These are phyloP conservation scores for Plectranthus barbatus DNA, from an alignment of 257 asterid genomes.

Conservation along the genomic window DNA sequence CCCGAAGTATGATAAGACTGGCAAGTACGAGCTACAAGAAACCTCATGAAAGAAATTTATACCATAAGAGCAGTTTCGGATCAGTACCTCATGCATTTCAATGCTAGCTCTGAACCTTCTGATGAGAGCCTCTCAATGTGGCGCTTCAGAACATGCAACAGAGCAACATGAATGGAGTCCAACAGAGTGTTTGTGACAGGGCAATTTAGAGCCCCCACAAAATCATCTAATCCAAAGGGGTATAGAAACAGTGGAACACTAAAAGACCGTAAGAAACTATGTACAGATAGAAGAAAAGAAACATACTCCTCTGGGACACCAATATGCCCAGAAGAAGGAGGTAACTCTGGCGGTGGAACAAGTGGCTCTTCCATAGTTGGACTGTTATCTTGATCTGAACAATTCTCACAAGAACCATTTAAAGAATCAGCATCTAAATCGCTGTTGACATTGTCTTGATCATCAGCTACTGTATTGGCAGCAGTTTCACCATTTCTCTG, in stretches of 20 bases:
- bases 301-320: slow-evolving; percentile 67
- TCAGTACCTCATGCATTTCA: slow-evolving; percentile 69
- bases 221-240: slow-evolving; percentile 83
- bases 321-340: slow-evolving; percentile 73
- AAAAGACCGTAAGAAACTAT: slow-evolving; percentile 67
- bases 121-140: slow-evolving; percentile 63
- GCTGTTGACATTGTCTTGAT: slow-evolving; percentile 17
- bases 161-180: slow-evolving; percentile 83
- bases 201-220: slow-evolving; percentile 89
- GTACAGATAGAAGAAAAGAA: slow-evolving; percentile 65
- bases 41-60: background rate
- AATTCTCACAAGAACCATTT: slow-evolving; percentile 47
- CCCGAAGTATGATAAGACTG: background rate
- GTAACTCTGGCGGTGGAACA: slow-evolving; percentile 71
- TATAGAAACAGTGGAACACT: slow-evolving; percentile 59
- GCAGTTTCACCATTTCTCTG: slow-evolving; percentile 21
- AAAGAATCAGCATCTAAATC: slow-evolving; percentile 29
- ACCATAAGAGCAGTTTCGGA: background rate
- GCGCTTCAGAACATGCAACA: slow-evolving; percentile 57
- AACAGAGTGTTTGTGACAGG: slow-evolving; percentile 55
- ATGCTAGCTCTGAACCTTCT: slow-evolving; percentile 67
- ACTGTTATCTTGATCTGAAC: slow-evolving; percentile 22
- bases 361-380: slow-evolving; percentile 35
- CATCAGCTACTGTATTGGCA: slow-evolving; percentile 15
- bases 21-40: background rate